Percentiles rank a stretch among this genome's conserved stretches.
Conservation (phyloP, 2,329 filamentous ascomycete genomes). For the Onygenales sp. region DNA sequence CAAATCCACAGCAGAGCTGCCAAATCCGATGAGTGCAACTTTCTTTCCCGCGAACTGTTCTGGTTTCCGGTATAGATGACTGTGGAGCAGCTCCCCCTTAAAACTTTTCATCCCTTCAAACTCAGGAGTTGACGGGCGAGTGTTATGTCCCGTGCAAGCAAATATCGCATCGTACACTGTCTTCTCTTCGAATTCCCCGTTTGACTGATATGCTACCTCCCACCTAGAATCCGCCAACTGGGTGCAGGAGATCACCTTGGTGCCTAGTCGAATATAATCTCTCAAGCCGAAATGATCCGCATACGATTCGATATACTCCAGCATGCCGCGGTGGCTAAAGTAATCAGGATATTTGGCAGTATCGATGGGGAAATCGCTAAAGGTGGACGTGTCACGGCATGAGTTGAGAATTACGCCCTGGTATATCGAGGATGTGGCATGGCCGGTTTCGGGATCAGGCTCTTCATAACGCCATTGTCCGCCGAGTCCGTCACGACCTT, state of each 20-base stretch:
- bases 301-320: slow-evolving; percentile 29
- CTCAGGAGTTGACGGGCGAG: slow-evolving; percentile 22
- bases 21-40: slow-evolving; percentile 29
- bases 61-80: slow-evolving; percentile 28
- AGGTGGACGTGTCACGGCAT: slow-evolving; percentile 28
- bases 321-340: slow-evolving; percentile 26
- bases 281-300: slow-evolving; percentile 26
- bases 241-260: slow-evolving; percentile 22
- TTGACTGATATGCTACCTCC: slow-evolving; percentile 18
- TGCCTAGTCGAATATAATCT: slow-evolving; percentile 25
- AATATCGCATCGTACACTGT: slow-evolving; percentile 28
- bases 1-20: slow-evolving; percentile 32
- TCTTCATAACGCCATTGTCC: slow-evolving; percentile 32
- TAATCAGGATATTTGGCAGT: slow-evolving; percentile 29
- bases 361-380: slow-evolving; percentile 33
- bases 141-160: slow-evolving; percentile 24
- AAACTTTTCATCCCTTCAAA: slow-evolving; percentile 24
- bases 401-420: slow-evolving; percentile 29
- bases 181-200: slow-evolving; percentile 11
- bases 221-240: slow-evolving; percentile 20
- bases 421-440: slow-evolving; percentile 27
- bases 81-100: slow-evolving; percentile 27
- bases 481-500: slow-evolving; percentile 26
- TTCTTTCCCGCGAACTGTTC: slow-evolving; percentile 26
- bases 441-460: slow-evolving; percentile 14